Evolutionary conservation across 2,329 filamentous ascomycete genomes (phyloP).

Genomic region (Parastagonospora nodorum): DNA sequence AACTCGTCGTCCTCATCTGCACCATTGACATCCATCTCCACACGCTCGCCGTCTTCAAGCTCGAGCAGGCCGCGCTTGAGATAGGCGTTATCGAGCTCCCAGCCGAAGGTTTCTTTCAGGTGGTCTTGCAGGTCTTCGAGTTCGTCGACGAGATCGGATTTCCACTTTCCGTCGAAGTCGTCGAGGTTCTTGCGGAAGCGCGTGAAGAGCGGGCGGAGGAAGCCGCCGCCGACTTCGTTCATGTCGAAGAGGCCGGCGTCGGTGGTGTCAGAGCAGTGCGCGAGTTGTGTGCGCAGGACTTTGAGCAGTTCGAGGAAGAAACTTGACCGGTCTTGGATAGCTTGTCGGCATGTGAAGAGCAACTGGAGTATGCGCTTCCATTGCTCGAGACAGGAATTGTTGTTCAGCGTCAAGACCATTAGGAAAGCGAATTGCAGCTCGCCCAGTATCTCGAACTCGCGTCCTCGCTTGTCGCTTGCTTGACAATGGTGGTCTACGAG

Average conservation of each 20-base stretch:
- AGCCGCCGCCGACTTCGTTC: constrained; percentile 56
- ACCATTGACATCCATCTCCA: constrained; percentile 62
- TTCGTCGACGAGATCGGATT: constrained; percentile 56
- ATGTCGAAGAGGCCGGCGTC: constrained; percentile 67
- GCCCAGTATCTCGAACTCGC: constrained; percentile 53
- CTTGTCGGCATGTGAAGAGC: constrained; percentile 61
- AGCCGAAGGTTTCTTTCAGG: constrained; percentile 60
- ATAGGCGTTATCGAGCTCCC: constrained; percentile 61
- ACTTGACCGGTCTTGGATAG: constrained; percentile 53
- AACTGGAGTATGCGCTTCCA: constrained; percentile 65
- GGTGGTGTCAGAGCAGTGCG: constrained; percentile 59
- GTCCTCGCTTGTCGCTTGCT: constrained; percentile 27
- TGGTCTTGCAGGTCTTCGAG: constrained; percentile 61
- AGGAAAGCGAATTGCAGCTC: constrained; percentile 68
- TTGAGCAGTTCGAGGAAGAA: constrained; percentile 60
- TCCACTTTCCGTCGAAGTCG: constrained; percentile 49
- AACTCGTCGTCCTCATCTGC: constrained; percentile 66
- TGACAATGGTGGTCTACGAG: constrained; percentile 53
- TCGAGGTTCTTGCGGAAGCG: constrained; percentile 59
- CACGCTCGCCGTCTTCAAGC: constrained; percentile 66
- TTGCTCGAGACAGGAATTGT: constrained; percentile 68
- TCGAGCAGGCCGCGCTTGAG: constrained; percentile 63
- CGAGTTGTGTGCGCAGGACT: constrained; percentile 58
- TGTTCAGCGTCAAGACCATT: constrained; percentile 67
- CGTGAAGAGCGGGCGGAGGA: constrained; percentile 58